Percentiles rank a stretch among this genome's conserved stretches.
phyloP scores from a whole-genome alignment of 306 rosid species.

The Fragaria vesca region DNA sequence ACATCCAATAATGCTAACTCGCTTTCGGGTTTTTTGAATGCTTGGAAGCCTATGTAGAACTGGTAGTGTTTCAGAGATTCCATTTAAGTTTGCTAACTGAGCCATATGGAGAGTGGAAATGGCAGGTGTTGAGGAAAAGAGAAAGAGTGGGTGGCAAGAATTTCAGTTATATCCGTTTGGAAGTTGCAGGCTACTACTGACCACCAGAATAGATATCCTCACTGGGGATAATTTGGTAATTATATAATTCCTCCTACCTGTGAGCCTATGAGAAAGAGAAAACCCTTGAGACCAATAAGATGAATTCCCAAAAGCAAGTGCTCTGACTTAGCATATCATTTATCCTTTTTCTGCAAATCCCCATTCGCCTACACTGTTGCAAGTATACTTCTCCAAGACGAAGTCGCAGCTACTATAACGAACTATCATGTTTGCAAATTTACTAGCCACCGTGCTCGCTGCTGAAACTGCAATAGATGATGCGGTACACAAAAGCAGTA shows the following conservation, averaged over 20 bases:
- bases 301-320: no score
- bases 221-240: no score
- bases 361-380: background rate
- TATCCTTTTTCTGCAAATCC: background rate
- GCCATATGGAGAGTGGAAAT: constrained; percentile 47
- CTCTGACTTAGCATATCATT: no score
- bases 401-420: background rate
- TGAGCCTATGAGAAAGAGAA: no score
- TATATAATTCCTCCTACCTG: no score
- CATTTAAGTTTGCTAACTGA: constrained; percentile 55
- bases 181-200: constrained; percentile 33
- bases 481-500: background rate
- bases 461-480: background rate
- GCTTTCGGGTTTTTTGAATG: constrained; percentile 28
- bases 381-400: background rate
- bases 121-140: background rate
- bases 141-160: constrained; percentile 6
- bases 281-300: background rate
- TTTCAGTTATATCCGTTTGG: constrained; percentile 41
- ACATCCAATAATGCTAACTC: constrained; percentile 32
- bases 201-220: constrained; percentile 56
- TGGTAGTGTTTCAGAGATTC: constrained; percentile 51
- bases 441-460: background rate
- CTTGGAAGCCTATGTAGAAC: constrained; percentile 45
- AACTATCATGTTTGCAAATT: background rate